Percentiles rank a stretch among this genome's conserved stretches.
phyloP scores from a whole-genome alignment of 768 basidiomycete genomes.

The Podaxis sp. region DNA sequence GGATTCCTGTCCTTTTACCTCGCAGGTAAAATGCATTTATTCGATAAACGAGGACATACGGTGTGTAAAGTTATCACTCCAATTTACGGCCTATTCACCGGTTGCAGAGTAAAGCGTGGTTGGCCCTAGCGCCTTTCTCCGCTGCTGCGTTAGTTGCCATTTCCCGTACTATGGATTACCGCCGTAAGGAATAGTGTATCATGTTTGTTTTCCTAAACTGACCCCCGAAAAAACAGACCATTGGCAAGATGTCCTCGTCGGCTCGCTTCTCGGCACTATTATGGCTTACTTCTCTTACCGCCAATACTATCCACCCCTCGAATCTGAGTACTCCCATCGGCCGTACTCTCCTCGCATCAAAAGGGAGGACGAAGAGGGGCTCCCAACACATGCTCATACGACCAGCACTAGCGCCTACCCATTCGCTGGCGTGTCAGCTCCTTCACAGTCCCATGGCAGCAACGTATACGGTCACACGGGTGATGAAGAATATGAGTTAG shows the following conservation, averaged over 20 bases:
- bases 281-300: conserved; percentile 78
- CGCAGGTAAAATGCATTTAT: conserved; percentile 90
- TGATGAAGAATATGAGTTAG: conserved; percentile 26
- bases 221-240: conserved; percentile 43
- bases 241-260: conserved; percentile 88
- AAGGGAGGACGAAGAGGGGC: conserved; percentile 40
- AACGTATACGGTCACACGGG: background rate
- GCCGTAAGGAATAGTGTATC: conserved; percentile 52
- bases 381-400: conserved; percentile 35
- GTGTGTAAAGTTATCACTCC: conserved; percentile 33
- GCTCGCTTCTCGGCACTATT: conserved; percentile 69
- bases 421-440: conserved; percentile 3
- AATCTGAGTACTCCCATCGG: conserved; percentile 59
- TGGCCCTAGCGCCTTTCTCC: conserved; percentile 72
- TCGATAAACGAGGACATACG: conserved; percentile 75
- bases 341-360: conserved; percentile 70
- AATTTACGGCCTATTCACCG: conserved; percentile 5
- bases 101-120: conserved; percentile 77
- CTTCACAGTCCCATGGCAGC: conserved; percentile 16
- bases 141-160: conserved; percentile 81
- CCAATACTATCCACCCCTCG: conserved; percentile 81
- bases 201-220: background rate
- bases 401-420: conserved; percentile 4
- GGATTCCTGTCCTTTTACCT: conserved; percentile 88
- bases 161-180: conserved; percentile 89